Percentiles rank a stretch among this genome's conserved stretches.
phyloP scores from a whole-genome alignment of 257 asterid genomes.

The Scutellaria galericulata region DNA sequence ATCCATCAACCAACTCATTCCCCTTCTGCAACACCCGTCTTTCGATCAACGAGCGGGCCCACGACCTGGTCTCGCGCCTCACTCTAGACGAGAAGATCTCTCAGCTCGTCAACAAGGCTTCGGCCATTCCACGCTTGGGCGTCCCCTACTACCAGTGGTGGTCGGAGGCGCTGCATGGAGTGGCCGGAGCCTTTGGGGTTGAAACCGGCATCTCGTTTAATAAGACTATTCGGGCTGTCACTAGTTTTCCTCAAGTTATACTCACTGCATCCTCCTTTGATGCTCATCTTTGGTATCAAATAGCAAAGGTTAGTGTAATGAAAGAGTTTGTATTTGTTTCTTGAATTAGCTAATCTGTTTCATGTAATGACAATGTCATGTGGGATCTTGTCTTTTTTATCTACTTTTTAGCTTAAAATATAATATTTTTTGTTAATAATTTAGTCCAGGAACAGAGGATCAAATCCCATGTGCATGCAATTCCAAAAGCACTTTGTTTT shows the following conservation, averaged over 20 bases:
- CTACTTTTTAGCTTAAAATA: slow-evolving; percentile 23
- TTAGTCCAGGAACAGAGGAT: neutral
- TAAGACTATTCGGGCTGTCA: slow-evolving; percentile 48
- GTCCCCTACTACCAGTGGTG: slow-evolving; percentile 63
- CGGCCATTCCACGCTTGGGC: slow-evolving; percentile 53
- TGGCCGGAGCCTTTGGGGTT: slow-evolving; percentile 45
- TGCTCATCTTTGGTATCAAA: slow-evolving; percentile 66
- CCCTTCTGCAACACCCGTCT: slow-evolving; percentile 41
- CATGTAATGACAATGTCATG: slow-evolving; percentile 24
- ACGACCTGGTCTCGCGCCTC: slow-evolving; percentile 49
- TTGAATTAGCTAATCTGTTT: slow-evolving; percentile 5
- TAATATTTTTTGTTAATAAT: too few species aligned
- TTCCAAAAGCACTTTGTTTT: too few species aligned
- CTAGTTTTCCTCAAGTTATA: slow-evolving; percentile 78
- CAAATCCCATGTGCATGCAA: slow-evolving; percentile 21
- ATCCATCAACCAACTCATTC: slow-evolving; percentile 37
- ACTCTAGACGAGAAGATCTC: slow-evolving; percentile 56
- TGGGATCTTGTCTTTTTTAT: slow-evolving; percentile 30
- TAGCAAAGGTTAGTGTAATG: slow-evolving; percentile 58
- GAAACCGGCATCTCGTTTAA: slow-evolving; percentile 50
- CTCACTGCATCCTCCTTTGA: slow-evolving; percentile 83
- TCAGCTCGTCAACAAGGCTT: slow-evolving; percentile 56
- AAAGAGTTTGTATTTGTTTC: neutral
- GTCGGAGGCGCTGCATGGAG: slow-evolving; percentile 68
- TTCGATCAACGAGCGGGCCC: slow-evolving; percentile 41